Evolutionary conservation across 139 green algal genomes (phyloP).

Genomic region (Chlorella ohadii): DNA sequence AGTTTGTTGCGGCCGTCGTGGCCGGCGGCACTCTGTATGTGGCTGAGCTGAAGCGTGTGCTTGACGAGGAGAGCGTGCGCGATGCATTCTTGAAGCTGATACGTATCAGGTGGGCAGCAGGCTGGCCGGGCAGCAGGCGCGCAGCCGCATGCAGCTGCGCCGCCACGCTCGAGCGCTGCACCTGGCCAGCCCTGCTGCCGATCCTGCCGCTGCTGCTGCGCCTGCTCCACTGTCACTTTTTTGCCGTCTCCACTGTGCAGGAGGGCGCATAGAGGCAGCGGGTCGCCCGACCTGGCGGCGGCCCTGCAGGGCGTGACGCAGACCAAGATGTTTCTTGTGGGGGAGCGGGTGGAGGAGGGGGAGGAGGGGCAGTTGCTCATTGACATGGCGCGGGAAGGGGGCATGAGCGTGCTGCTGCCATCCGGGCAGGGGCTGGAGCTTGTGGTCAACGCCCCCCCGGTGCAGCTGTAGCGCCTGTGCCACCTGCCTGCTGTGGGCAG

Average conservation of each 20-base stretch:
- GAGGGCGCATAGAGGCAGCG: neutral
- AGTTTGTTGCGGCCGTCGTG: neutral
- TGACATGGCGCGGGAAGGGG: neutral
- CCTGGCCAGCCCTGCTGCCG: neutral
- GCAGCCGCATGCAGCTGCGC: neutral
- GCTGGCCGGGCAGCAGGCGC: neutral
- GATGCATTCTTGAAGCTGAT: neutral
- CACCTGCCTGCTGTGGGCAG: no score
- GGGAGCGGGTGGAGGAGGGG: neutral
- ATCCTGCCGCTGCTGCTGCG: neutral
- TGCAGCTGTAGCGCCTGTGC: neutral
- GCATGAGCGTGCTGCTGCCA: neutral
- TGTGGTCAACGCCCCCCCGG: neutral
- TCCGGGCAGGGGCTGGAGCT: neutral
- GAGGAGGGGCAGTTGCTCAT: neutral
- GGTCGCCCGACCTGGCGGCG: neutral
- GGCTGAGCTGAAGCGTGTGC: neutral
- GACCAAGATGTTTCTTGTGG: neutral
- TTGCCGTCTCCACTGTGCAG: neutral
- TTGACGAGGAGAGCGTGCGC: neutral
- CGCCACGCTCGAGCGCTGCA: neutral
- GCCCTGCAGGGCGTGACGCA: neutral
- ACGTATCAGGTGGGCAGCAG: neutral
- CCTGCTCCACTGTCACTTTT: no score
- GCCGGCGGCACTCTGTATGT: neutral